Percentiles rank a stretch among this genome's conserved stretches.
These are phyloP conservation scores for Fennellomyces sp. DNA, from an alignment of 371 early-diverging fungal species.

Conservation along the genomic window DNA sequence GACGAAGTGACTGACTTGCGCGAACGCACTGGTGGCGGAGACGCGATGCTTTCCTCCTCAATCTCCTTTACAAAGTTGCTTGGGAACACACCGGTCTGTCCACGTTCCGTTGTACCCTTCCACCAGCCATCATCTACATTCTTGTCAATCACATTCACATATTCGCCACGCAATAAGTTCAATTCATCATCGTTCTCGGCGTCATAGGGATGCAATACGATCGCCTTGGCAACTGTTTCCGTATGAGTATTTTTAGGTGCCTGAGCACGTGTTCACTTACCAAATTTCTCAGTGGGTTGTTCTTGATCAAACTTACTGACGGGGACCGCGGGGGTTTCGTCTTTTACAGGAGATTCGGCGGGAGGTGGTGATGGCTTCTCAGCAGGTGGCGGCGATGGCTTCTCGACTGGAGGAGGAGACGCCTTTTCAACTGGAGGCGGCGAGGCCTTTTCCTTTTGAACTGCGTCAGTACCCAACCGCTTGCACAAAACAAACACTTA, in stretches of 20 bases:
- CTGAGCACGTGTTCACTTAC: constrained; percentile 2
- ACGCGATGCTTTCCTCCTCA: constrained; percentile 40
- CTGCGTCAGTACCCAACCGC: neutral
- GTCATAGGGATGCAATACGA: constrained; percentile 62
- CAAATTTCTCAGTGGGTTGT: constrained; percentile 11
- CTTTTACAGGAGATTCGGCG: too few species aligned
- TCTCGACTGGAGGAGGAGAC: neutral
- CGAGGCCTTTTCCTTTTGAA: constrained; percentile 10
- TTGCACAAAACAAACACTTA: neutral
- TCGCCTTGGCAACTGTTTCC: constrained; percentile 37
- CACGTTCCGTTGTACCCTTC: constrained; percentile 60
- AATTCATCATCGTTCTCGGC: constrained; percentile 65
- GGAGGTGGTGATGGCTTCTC: too few species aligned
- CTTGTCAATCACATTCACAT: constrained; percentile 53
- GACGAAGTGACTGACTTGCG: constrained; percentile 29
- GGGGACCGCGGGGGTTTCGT: too few species aligned
- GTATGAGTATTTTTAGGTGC: neutral
- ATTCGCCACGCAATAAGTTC: constrained; percentile 51
- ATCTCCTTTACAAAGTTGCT: constrained; percentile 63
- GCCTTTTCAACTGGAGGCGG: constrained; percentile 7
- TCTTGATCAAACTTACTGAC: constrained; percentile 4
- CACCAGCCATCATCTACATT: constrained; percentile 68
- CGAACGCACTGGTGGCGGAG: constrained; percentile 42
- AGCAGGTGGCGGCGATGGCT: too few species aligned
- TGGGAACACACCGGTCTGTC: constrained; percentile 61